A percentile compares a stretch with the other conserved stretches of the same genome.
Evolutionary conservation across 1,284 basidiomycete genomes (phyloP).

Genomic region (Abortiporus biennis): DNA sequence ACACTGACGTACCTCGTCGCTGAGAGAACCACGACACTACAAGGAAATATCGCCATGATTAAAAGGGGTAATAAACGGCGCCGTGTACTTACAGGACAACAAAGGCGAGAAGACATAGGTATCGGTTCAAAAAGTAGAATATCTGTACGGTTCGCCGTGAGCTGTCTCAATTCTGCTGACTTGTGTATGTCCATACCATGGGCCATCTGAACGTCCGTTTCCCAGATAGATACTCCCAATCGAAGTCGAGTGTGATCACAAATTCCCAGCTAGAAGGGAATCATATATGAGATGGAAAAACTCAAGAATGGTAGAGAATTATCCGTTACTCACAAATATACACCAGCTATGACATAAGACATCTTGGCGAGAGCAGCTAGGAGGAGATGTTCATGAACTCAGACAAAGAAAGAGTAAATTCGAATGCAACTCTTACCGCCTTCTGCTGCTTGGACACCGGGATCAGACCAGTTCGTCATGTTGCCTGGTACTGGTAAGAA

Average conservation of each 20-base stretch:
- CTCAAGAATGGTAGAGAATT: too few species aligned
- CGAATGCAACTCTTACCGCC: too few species aligned
- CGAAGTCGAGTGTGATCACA: constrained; percentile 58
- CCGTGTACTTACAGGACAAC: constrained; percentile 63
- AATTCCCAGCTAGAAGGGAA: constrained; percentile 27
- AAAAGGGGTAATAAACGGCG: not conserved
- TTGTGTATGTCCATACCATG: constrained; percentile 18
- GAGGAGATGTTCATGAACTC: too few species aligned
- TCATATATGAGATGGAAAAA: not conserved
- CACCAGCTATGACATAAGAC: too few species aligned
- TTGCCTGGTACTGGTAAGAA: too few species aligned
- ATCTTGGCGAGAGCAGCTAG: too few species aligned
- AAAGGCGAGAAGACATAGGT: constrained; percentile 56
- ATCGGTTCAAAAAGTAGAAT: constrained; percentile 70
- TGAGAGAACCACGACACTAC: not conserved
- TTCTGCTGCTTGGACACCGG: too few species aligned
- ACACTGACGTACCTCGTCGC: not conserved
- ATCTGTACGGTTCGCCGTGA: constrained; percentile 30
- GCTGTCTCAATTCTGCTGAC: not conserved
- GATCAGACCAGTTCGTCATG: too few species aligned
- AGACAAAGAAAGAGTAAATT: too few species aligned
- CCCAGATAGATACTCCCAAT: constrained; percentile 58
- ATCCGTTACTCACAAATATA: too few species aligned
- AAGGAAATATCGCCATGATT: not conserved
- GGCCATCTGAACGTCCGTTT: constrained; percentile 49